These are phyloP conservation scores for Grigorovia yakushimaensis DNA, from an alignment of 805 yeast genomes.

Conservation along the genomic window DNA sequence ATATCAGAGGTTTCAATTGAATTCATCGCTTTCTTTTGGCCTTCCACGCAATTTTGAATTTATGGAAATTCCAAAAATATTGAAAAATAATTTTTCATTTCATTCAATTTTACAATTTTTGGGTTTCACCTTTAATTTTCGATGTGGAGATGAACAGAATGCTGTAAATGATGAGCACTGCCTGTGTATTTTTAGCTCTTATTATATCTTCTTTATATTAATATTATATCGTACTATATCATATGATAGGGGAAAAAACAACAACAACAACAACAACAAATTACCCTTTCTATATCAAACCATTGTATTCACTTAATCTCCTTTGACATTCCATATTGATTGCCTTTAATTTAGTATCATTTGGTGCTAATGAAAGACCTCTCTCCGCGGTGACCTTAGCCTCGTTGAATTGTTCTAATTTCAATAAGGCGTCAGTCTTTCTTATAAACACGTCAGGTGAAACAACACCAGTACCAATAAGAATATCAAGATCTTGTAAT, in stretches of 20 bases:
- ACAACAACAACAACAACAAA: too few relatives aligned
- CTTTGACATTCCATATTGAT: conserved; percentile 19
- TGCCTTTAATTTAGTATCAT: conserved; percentile 31
- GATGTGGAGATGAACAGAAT: too few relatives aligned
- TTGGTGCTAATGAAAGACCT: conserved; percentile 55
- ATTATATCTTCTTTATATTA: too few relatives aligned
- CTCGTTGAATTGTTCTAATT: conserved; percentile 51
- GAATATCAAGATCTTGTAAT: conserved; percentile 57
- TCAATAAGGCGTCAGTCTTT: conserved; percentile 53
- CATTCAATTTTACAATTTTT: too few relatives aligned
- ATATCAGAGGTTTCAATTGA: background rate
- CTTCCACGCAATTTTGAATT: too few relatives aligned
- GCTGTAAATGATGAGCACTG: too few relatives aligned
- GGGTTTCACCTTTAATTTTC: too few relatives aligned
- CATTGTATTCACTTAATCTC: conserved; percentile 23
- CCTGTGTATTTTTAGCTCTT: too few relatives aligned
- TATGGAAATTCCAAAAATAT: too few relatives aligned
- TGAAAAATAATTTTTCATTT: too few relatives aligned
- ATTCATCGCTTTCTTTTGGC: background rate
- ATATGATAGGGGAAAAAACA: too few relatives aligned
- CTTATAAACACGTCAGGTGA: conserved; percentile 65
- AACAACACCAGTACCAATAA: conserved; percentile 46
- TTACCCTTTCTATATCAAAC: conserved; percentile 3
- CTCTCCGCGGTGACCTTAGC: conserved; percentile 64
- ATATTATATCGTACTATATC: too few relatives aligned